Base-by-base conservation (phyloP, 192 early-diverging fungal genomes). In the Coemansia sp. region DNA sequence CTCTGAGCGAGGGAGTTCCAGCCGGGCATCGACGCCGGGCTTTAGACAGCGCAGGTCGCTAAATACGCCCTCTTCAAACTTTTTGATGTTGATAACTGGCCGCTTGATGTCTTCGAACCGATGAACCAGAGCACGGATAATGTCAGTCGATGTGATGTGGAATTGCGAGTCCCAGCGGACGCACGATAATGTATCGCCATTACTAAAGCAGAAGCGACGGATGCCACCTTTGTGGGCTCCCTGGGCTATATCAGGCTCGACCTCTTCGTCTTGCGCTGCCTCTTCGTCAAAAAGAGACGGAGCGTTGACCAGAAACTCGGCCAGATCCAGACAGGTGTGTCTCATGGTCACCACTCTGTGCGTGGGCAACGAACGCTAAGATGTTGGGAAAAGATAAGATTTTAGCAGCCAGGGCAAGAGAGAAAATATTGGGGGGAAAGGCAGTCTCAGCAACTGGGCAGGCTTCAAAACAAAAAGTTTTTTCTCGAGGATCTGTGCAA, bases 31-130 rank as follows among this genome's bases (percentile, higher is more conserved):
- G n/a, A 85, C 80, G 26, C 94, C 94, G 10, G 94, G 93, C 78
- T 97, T 97, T 44, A 98, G 78, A 61, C 94, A 95, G 44, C 96
- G 71, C 55, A 98, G 78, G 63, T 98, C 96, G 46, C 88, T 91
- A 67, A 98, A 98, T 7, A 98, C 87, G 55, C 94, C 96, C 70
- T 98, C 96, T 73, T 98, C 94, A 71, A 98, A 97, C 81, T 98
- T 98, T 69, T 96, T 96, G 50, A 89, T 79, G 53, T 92, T 92
- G 39, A 70, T 74, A 14, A 97, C 91, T 12, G 91, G 91, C 10
- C 94, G 81, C 36, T 87, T 87, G 72, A 96, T 90, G 38, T 84
- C 88, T 53, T 94, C 86, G 63, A 98, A 97, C 19, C 96, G 90
- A 63, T 90, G 94, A 37, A 89, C 84, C 2, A 98, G 83, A 0